Evolutionary conservation across 2,329 filamentous ascomycete genomes (phyloP).

Genomic region (Ophiosphaerella korrae): DNA sequence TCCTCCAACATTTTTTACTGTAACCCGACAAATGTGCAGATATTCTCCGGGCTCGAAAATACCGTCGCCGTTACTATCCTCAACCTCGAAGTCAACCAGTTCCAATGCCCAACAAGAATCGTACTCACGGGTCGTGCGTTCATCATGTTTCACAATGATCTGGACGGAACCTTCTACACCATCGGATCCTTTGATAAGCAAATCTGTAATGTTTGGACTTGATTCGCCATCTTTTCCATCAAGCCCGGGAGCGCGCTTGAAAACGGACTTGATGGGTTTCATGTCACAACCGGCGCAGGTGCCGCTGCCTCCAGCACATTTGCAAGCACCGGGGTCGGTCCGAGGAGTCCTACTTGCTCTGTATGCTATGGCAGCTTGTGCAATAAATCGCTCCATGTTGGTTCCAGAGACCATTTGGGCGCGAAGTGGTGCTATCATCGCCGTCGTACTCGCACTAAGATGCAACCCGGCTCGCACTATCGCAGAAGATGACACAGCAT

Average conservation of each 20-base stretch:
- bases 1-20: slow-evolving; percentile 6
- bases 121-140: slow-evolving; percentile 8
- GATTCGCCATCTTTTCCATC: slow-evolving; percentile 13
- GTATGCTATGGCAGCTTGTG: slow-evolving; percentile 1
- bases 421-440: too few species aligned
- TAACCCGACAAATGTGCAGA: slow-evolving; percentile 10
- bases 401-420: too few species aligned
- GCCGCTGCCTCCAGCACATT: slow-evolving; percentile 7
- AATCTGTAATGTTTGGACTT: slow-evolving; percentile 4
- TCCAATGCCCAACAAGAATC: slow-evolving; percentile 11
- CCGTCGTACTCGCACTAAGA: not conserved
- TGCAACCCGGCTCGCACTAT: not conserved
- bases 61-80: slow-evolving; percentile 22
- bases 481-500: not conserved
- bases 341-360: not conserved
- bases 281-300: slow-evolving; percentile 7
- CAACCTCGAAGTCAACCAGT: slow-evolving; percentile 20
- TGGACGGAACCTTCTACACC: slow-evolving; percentile 9
- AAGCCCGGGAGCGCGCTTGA: slow-evolving; percentile 1
- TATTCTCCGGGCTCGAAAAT: slow-evolving; percentile 23
- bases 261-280: slow-evolving; percentile 5
- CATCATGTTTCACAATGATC: slow-evolving; percentile 8
- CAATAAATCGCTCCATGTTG: too few species aligned
- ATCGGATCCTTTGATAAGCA: slow-evolving; percentile 2
- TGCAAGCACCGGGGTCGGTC: slow-evolving; percentile 2